Percentiles rank a stretch among this genome's conserved stretches.
Conservation (phyloP, 805 yeast genomes). For the Starmera quercuum region DNA sequence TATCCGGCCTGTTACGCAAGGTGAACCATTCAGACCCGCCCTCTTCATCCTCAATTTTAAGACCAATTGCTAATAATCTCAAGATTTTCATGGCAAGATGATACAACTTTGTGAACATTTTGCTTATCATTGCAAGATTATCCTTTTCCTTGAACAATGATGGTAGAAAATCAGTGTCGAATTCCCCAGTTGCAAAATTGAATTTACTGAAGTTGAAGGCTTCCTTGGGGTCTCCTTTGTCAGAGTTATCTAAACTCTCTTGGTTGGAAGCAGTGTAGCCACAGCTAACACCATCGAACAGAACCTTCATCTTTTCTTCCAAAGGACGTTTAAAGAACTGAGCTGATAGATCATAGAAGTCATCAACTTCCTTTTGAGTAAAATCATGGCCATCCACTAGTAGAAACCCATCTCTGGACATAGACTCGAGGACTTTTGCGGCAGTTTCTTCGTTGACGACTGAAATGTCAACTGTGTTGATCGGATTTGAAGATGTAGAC, state of each 20-base stretch:
- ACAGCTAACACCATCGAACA: slow-evolving; percentile 41
- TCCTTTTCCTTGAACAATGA: slow-evolving; percentile 33
- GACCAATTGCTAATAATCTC: slow-evolving; percentile 47
- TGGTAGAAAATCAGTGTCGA: slow-evolving; percentile 35
- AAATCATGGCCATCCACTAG: slow-evolving; percentile 58
- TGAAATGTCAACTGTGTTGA: neutral
- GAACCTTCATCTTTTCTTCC: slow-evolving; percentile 38
- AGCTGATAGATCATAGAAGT: slow-evolving; percentile 36
- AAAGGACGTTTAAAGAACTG: slow-evolving; percentile 41
- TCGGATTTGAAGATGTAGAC: no score
- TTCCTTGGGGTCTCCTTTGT: slow-evolving; percentile 50
- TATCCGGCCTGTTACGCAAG: slow-evolving; percentile 42
- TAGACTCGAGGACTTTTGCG: slow-evolving; percentile 33
- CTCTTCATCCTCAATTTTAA: slow-evolving; percentile 41
- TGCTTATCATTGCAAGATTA: slow-evolving; percentile 28
- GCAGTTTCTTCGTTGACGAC: neutral
- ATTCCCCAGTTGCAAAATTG: slow-evolving; percentile 37
- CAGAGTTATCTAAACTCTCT: slow-evolving; percentile 29
- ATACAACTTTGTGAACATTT: slow-evolving; percentile 35
- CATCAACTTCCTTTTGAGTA: slow-evolving; percentile 39
- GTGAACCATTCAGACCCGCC: slow-evolving; percentile 42
- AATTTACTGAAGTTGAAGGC: slow-evolving; percentile 57
- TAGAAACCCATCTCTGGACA: slow-evolving; percentile 50
- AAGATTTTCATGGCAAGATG: slow-evolving; percentile 40
- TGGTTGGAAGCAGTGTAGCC: slow-evolving; percentile 49